Percentiles rank a stretch among this genome's conserved stretches.
Evolutionary conservation across 164 flowering plant species (phyloP).

Genomic region (Vitis rotundifolia): DNA sequence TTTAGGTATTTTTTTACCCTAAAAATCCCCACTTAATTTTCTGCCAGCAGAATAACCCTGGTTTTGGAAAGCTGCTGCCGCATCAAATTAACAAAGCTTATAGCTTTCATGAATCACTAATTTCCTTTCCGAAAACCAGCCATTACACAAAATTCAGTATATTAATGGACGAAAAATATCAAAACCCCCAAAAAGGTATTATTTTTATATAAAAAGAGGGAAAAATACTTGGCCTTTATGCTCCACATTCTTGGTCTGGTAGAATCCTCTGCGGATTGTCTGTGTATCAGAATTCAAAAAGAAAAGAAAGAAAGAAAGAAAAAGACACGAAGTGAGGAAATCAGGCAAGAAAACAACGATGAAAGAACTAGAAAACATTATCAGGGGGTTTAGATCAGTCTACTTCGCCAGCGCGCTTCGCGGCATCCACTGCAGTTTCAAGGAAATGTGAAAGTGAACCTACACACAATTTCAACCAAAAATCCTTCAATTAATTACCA

Average conservation of each 20-base stretch:
- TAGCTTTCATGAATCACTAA: no score
- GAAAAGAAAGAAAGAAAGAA: not conserved
- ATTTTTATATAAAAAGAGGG: not conserved
- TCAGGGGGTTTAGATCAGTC: not conserved
- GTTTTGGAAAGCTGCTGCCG: no score
- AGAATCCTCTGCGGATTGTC: constrained; percentile 78
- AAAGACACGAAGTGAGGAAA: not conserved
- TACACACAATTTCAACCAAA: constrained; percentile 13
- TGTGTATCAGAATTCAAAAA: constrained; percentile 24
- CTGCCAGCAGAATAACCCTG: no score
- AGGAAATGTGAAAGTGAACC: constrained; percentile 58
- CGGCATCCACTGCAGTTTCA: constrained; percentile 75
- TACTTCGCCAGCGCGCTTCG: constrained; percentile 87
- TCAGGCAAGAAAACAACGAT: not conserved
- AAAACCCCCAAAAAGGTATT: not conserved
- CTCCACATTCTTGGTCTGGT: constrained; percentile 73
- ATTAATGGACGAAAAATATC: not conserved
- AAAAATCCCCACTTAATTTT: no score
- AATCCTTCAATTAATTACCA: not conserved
- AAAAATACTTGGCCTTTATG: constrained; percentile 77
- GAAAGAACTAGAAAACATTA: not conserved
- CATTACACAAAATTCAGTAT: no score
- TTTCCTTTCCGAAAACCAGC: no score
- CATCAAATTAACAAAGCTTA: no score
- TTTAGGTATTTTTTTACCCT: no score